A percentile compares a stretch with the other conserved stretches of the same genome.
Conservation (phyloP, 495 filamentous ascomycete genomes). For the Melanomma pulvis-pyrius region DNA sequence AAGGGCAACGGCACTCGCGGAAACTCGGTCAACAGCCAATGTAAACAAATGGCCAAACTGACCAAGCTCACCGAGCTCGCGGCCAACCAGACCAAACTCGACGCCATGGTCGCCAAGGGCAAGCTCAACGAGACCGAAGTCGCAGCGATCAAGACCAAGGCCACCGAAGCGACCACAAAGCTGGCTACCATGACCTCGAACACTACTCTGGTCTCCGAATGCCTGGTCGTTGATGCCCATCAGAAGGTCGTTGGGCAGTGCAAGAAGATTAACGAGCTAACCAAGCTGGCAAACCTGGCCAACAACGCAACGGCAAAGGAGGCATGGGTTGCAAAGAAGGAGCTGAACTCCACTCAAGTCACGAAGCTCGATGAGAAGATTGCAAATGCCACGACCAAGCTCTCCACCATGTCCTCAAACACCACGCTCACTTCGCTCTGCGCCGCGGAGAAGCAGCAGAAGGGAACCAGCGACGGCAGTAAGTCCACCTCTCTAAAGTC, state of each 20-base stretch:
- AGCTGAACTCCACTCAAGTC: constrained; percentile 18
- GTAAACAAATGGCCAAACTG: constrained; percentile 18
- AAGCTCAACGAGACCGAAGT: constrained; percentile 20
- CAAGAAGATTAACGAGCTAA: constrained; percentile 13
- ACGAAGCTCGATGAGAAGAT: constrained; percentile 19
- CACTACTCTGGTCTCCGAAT: constrained; percentile 23
- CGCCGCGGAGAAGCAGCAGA: background rate
- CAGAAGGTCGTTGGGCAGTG: constrained; percentile 24
- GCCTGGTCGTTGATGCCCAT: constrained; percentile 26
- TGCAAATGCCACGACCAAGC: constrained; percentile 27
- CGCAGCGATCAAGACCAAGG: constrained; percentile 20
- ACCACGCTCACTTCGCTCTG: constrained; percentile 23
- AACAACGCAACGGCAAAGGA: constrained; percentile 26
- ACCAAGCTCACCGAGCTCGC: constrained; percentile 21
- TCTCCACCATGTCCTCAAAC: constrained; percentile 19
- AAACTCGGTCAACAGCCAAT: constrained; percentile 22
- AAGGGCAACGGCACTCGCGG: background rate
- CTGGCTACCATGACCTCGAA: constrained; percentile 18
- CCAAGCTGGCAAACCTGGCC: constrained; percentile 16
- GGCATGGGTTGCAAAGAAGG: constrained; percentile 11
- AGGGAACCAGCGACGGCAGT: constrained; percentile 10
- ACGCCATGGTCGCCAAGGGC: constrained; percentile 17
- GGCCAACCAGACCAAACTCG: constrained; percentile 25
- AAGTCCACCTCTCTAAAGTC: background rate
- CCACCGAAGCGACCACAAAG: constrained; percentile 16